Percentiles rank a stretch among this genome's conserved stretches.
These are phyloP conservation scores for Micractinium sp. DNA, from an alignment of 139 green algal species.

Conservation along the genomic window DNA sequence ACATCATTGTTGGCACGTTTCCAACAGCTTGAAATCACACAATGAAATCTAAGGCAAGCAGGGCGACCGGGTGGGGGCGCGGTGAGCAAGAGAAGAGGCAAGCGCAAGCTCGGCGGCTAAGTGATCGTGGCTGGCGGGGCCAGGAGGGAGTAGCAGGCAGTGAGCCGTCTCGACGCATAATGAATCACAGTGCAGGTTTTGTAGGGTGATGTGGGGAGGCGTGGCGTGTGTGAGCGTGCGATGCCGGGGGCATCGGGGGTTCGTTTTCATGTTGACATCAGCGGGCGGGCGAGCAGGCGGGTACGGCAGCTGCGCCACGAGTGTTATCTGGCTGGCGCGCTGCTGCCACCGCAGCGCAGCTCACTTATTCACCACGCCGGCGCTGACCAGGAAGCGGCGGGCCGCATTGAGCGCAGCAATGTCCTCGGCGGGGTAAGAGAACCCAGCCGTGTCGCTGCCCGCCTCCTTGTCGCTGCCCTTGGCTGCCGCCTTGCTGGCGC, in stretches of 20 bases:
- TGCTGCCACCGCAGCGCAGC: neutral
- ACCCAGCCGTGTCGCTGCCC: neutral
- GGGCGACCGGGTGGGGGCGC: neutral
- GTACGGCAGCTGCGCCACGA: neutral
- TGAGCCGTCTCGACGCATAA: neutral
- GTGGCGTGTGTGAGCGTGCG: neutral
- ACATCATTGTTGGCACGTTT: neutral
- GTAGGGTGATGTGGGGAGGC: neutral
- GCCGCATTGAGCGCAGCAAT: conserved; percentile 54
- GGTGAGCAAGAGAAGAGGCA: neutral
- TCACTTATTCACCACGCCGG: conserved; percentile 54
- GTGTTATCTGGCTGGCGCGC: neutral
- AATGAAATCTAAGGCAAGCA: neutral
- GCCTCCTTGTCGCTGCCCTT: neutral
- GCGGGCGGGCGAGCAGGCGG: neutral
- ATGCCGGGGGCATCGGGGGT: neutral
- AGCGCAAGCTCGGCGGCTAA: neutral
- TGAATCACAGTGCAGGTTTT: neutral
- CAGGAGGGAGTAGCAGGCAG: too few species aligned
- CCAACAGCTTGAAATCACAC: too few species aligned
- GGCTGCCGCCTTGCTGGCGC: neutral
- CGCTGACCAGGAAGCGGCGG: conserved; percentile 43
- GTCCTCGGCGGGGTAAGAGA: conserved; percentile 42
- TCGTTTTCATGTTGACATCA: neutral
- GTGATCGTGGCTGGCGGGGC: too few species aligned